phyloP scores from a whole-genome alignment of 106 monocot species.

The Posidonia australis region DNA sequence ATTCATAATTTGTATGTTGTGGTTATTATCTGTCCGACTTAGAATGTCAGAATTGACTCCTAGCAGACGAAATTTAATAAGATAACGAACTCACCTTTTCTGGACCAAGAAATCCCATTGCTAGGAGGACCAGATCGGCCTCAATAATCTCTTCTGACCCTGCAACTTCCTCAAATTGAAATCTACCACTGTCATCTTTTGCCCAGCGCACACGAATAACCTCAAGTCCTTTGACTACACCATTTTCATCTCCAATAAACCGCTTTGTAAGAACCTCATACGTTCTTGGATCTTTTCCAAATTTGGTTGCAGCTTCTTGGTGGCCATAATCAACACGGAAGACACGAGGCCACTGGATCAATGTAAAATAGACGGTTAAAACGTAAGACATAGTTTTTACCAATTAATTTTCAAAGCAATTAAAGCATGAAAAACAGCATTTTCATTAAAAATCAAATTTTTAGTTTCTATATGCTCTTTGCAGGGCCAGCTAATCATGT shows the following conservation, averaged over 20 bases:
- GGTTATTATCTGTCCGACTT: neutral
- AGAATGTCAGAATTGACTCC: too few species aligned
- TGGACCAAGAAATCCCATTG: constrained; percentile 98
- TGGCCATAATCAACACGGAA: constrained; percentile 97
- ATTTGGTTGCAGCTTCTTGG: constrained; percentile 82
- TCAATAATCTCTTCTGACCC: constrained; percentile 78
- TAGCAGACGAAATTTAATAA: neutral
- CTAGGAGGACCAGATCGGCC: constrained; percentile 84
- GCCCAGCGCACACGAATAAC: constrained; percentile 63
- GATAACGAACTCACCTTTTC: constrained; percentile 47
- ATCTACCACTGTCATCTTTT: constrained; percentile 62
- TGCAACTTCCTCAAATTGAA: constrained; percentile 58
- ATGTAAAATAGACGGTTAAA: neutral
- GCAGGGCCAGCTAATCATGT: too few species aligned
- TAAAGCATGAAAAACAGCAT: neutral
- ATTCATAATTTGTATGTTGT: too few species aligned
- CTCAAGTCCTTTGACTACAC: constrained; percentile 74
- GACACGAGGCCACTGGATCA: constrained; percentile 78
- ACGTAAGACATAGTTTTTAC: too few species aligned
- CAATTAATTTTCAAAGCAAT: too few species aligned
- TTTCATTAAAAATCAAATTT: too few species aligned
- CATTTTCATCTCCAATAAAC: constrained; percentile 84
- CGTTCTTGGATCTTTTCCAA: constrained; percentile 88
- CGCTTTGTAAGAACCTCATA: constrained; percentile 88
- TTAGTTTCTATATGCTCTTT: too few species aligned